These are phyloP conservation scores for Lophiostoma macrostomum DNA, from an alignment of 495 filamentous ascomycete genomes.

Conservation along the genomic window DNA sequence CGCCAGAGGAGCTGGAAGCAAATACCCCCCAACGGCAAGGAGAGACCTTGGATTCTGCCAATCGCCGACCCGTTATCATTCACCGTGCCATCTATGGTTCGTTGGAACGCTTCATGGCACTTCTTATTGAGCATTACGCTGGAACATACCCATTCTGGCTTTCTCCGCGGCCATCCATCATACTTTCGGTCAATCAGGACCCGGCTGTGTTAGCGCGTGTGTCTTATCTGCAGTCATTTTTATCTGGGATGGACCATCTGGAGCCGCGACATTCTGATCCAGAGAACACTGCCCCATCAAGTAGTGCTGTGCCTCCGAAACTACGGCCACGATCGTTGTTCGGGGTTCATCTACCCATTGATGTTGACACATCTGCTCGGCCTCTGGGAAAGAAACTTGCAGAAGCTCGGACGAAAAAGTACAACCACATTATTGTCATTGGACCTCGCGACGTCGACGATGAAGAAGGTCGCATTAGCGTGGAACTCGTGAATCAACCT, in stretches of 20 bases:
- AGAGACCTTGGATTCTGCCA: slow-evolving; percentile 44
- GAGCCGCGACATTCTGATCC: slow-evolving; percentile 2
- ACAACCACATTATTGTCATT: slow-evolving; percentile 70
- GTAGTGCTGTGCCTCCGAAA: too few relatives aligned
- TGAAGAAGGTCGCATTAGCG: slow-evolving; percentile 1
- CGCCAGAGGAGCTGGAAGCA: slow-evolving; percentile 54
- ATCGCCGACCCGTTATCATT: slow-evolving; percentile 75
- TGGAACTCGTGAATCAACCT: slow-evolving; percentile 23
- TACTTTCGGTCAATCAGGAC: slow-evolving; percentile 71
- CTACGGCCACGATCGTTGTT: slow-evolving; percentile 34
- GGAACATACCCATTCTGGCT: slow-evolving; percentile 92
- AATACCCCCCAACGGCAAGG: slow-evolving; percentile 43
- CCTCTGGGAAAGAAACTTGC: slow-evolving; percentile 65
- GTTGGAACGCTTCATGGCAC: slow-evolving; percentile 79
- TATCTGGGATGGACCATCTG: slow-evolving; percentile 42
- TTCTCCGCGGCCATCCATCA: slow-evolving; percentile 74
- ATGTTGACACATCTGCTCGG: slow-evolving; percentile 64
- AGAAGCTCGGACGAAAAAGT: slow-evolving; percentile 69
- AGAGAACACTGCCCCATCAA: slow-evolving; percentile 28
- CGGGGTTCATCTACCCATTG: slow-evolving; percentile 56
- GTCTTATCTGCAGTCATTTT: slow-evolving; percentile 46
- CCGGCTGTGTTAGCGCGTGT: slow-evolving; percentile 59
- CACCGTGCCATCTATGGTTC: slow-evolving; percentile 87
- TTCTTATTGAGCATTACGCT: slow-evolving; percentile 80
- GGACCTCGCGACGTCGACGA: slow-evolving; percentile 49